Evolutionary conservation across 2,329 filamentous ascomycete species (phyloP).

Genomic region (Dichotomopilus funicola): DNA sequence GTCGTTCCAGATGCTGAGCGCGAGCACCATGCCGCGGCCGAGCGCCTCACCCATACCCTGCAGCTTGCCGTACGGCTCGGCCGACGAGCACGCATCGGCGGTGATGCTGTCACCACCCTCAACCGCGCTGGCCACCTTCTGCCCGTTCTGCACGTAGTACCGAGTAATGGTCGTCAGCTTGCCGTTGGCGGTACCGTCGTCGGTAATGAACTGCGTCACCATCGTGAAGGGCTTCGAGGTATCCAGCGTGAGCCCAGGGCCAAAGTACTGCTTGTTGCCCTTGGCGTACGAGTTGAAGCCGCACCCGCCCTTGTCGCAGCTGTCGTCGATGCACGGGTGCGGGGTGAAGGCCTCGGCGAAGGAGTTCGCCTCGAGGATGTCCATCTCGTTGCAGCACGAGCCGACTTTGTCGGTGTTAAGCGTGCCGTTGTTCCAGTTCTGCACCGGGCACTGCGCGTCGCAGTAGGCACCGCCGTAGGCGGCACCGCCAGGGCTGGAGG

Average conservation of each 20-base stretch:
- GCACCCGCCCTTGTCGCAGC: conserved; percentile 39
- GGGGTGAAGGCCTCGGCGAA: conserved; percentile 40
- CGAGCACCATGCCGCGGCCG: conserved; percentile 8
- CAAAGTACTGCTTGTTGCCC: conserved; percentile 33
- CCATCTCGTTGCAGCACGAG: conserved; percentile 50
- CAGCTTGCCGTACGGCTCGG: conserved; percentile 21
- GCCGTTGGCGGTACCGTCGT: conserved; percentile 19
- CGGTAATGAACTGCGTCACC: conserved; percentile 42
- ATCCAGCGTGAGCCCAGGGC: conserved; percentile 21
- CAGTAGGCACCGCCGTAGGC: conserved; percentile 42
- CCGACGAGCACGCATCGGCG: conserved; percentile 12
- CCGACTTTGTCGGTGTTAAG: conserved; percentile 37
- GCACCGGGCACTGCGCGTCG: conserved; percentile 34
- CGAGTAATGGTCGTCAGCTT: conserved; percentile 39
- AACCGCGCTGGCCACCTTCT: conserved; percentile 35
- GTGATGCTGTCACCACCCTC: neutral
- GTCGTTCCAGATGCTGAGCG: conserved; percentile 46
- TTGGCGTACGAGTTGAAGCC: conserved; percentile 29
- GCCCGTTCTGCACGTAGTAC: conserved; percentile 42
- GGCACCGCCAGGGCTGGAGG: conserved; percentile 46
- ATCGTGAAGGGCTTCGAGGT: conserved; percentile 31
- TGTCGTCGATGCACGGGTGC: conserved; percentile 36
- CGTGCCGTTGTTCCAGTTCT: conserved; percentile 45
- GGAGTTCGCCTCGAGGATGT: conserved; percentile 50
- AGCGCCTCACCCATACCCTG: conserved; percentile 4